Percentiles rank a stretch among this genome's conserved stretches.
Conservation (phyloP, 1,284 basidiomycete species). For the Polyporus tsugae region DNA sequence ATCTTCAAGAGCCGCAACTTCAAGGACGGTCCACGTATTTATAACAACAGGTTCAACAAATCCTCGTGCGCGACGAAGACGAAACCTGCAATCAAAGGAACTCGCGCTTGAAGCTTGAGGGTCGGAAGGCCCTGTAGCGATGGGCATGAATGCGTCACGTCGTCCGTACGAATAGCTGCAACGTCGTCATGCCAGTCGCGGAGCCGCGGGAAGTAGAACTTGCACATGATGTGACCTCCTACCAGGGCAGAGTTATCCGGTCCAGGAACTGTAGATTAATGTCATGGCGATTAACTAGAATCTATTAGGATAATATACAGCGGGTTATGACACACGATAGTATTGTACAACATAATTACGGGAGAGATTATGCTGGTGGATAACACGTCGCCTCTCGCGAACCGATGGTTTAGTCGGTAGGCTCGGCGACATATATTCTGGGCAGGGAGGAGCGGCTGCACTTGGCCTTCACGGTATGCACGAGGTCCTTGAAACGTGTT, state of each 20-base stretch:
- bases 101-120: too few species aligned
- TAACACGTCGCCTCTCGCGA: neutral
- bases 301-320: constrained; percentile 6
- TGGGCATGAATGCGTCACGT: too few species aligned
- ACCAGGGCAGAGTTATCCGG: too few species aligned
- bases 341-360: constrained; percentile 12
- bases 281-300: constrained; percentile 1
- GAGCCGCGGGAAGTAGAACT: neutral
- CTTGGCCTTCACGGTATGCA: constrained; percentile 6
- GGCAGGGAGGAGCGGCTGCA: constrained; percentile 7
- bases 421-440: neutral
- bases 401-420: neutral
- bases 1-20: too few species aligned
- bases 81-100: too few species aligned
- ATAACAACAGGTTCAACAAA: too few species aligned
- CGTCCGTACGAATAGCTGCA: neutral
- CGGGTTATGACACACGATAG: neutral
- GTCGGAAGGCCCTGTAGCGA: too few species aligned
- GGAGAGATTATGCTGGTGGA: neutral
- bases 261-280: neutral
- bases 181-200: neutral
- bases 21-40: too few species aligned
- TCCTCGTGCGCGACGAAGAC: too few species aligned
- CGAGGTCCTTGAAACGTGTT: constrained; percentile 12
- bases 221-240: neutral